Conservation (phyloP, 768 basidiomycete genomes). For the Asterophora parasitica region DNA sequence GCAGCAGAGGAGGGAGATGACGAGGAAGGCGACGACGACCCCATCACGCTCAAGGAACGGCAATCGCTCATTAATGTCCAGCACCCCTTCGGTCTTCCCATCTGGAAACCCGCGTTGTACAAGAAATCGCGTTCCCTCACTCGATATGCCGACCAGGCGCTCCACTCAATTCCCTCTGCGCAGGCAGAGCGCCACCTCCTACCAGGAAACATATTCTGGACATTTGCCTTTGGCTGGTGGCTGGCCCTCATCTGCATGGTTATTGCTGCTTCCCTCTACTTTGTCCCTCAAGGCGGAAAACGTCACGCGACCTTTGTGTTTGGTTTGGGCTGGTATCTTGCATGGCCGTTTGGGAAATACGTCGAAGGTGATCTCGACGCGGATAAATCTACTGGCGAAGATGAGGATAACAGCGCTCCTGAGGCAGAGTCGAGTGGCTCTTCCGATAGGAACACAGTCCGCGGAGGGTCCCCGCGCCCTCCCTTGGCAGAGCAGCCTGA, state of each 20-base stretch:
- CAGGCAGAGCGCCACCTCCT: constrained; percentile 90
- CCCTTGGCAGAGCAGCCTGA: constrained; percentile 13
- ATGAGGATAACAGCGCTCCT: constrained; percentile 26
- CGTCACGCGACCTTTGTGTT: constrained; percentile 83
- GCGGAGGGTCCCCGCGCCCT: constrained; percentile 24
- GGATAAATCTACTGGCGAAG: constrained; percentile 33
- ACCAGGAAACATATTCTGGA: constrained; percentile 94
- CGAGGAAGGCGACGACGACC: constrained; percentile 60
- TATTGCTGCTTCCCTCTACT: constrained; percentile 61
- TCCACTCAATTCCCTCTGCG: constrained; percentile 89
- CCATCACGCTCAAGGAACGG: constrained; percentile 88
- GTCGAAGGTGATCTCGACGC: constrained; percentile 72
- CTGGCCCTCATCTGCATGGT: constrained; percentile 66
- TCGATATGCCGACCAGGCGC: constrained; percentile 89
- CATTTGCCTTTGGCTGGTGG: constrained; percentile 90
- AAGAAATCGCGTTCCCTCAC: constrained; percentile 96
- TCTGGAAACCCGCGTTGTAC: constrained; percentile 99
- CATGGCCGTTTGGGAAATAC: constrained; percentile 99
- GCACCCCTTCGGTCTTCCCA: constrained; percentile 97
- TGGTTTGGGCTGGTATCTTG: constrained; percentile 93
- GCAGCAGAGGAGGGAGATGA: constrained; percentile 38
- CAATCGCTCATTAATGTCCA: constrained; percentile 99
- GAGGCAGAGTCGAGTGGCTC: constrained; percentile 26
- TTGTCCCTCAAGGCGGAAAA: constrained; percentile 76
- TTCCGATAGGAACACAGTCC: constrained; percentile 36